phyloP scores from a whole-genome alignment of 1,284 basidiomycete genomes.

The Rhodotorula sp. region DNA sequence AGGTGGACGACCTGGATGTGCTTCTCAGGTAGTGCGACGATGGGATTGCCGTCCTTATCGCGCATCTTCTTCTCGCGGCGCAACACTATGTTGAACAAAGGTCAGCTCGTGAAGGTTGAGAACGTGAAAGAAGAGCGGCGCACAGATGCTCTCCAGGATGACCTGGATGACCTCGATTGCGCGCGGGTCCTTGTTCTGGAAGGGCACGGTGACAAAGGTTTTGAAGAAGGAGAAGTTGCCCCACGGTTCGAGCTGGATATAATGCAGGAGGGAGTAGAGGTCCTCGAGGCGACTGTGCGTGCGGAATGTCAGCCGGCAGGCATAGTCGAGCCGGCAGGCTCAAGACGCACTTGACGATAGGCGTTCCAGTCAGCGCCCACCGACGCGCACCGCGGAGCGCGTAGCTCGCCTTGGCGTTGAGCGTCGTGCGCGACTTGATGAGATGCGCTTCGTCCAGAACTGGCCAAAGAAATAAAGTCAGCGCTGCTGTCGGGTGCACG shows the following conservation, averaged over 20 bases:
- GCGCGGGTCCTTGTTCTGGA: constrained; percentile 70
- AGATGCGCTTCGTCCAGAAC: constrained; percentile 75
- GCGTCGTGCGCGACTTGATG: constrained; percentile 87
- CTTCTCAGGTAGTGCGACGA: constrained; percentile 86
- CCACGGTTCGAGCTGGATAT: constrained; percentile 89
- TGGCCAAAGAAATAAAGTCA: neutral
- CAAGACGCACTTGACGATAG: constrained; percentile 78
- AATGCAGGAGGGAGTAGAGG: constrained; percentile 83
- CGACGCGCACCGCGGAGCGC: constrained; percentile 74
- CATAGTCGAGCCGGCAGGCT: neutral
- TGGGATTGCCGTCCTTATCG: constrained; percentile 80
- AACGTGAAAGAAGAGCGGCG: neutral
- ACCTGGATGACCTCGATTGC: constrained; percentile 91
- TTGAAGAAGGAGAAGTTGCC: constrained; percentile 77
- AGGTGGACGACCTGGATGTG: constrained; percentile 56
- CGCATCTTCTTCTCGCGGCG: constrained; percentile 94
- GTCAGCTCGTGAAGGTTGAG: neutral
- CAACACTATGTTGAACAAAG: constrained; percentile 56
- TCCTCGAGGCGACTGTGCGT: constrained; percentile 67
- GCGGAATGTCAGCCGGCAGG: neutral
- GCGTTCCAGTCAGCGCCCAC: constrained; percentile 94
- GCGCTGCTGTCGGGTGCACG: neutral
- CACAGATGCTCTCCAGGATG: constrained; percentile 75
- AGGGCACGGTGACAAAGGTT: constrained; percentile 85
- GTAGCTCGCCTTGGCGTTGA: constrained; percentile 87